These are phyloP conservation scores for Pythium vanterpoolii DNA, from an alignment of 352 stramenopile species.

Conservation along the genomic window DNA sequence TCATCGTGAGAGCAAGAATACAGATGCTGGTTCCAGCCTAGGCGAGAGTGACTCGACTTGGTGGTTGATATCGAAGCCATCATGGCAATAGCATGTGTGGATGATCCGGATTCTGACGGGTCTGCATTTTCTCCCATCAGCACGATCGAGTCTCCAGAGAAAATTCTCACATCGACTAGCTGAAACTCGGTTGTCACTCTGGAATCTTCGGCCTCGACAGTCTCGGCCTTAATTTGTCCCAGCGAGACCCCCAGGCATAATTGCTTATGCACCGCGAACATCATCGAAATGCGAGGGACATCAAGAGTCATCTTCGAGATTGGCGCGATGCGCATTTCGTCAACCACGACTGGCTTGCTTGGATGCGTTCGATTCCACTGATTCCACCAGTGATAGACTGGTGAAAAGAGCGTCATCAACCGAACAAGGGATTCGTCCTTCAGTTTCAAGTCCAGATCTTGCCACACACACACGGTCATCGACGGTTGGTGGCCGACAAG, in stretches of 20 bases:
- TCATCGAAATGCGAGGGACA: slow-evolving; percentile 41
- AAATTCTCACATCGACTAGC: slow-evolving; percentile 3
- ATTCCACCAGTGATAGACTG: slow-evolving; percentile 84
- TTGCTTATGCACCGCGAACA: slow-evolving; percentile 56
- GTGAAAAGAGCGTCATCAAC: slow-evolving; percentile 77
- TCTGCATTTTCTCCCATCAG: slow-evolving; percentile 1
- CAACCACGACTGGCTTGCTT: slow-evolving; percentile 40
- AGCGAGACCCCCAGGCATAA: slow-evolving; percentile 58
- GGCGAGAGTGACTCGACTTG: slow-evolving; percentile 17
- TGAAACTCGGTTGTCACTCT: slow-evolving; percentile 17
- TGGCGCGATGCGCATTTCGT: slow-evolving; percentile 58
- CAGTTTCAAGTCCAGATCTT: slow-evolving; percentile 48
- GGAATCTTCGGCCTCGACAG: background rate
- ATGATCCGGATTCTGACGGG: background rate
- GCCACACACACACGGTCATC: slow-evolving; percentile 46
- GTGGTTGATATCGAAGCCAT: slow-evolving; percentile 1
- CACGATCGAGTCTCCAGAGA: slow-evolving; percentile 2
- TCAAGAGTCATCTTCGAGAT: slow-evolving; percentile 59
- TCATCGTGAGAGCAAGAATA: slow-evolving; percentile 20
- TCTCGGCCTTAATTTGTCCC: slow-evolving; percentile 26
- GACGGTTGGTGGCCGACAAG: slow-evolving; percentile 70
- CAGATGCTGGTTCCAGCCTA: slow-evolving; percentile 9
- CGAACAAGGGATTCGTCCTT: slow-evolving; percentile 74
- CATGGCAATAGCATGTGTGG: slow-evolving; percentile 2
- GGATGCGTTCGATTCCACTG: slow-evolving; percentile 74